phyloP scores from a whole-genome alignment of 306 rosid species.

The Fragaria iinumae region DNA sequence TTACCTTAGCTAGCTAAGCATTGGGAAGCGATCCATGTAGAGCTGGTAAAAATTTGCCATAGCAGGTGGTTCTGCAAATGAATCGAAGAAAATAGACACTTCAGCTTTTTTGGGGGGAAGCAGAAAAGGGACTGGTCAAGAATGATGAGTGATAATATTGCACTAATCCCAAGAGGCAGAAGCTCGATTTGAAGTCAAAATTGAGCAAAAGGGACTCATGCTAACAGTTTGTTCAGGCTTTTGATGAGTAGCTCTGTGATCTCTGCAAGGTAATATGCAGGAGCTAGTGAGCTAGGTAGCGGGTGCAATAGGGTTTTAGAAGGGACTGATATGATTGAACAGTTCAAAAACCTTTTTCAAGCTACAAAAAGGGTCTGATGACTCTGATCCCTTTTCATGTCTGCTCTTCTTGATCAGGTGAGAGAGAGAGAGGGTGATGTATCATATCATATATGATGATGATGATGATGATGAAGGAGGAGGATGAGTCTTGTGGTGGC shows the following conservation, averaged over 20 bases:
- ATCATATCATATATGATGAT: background rate
- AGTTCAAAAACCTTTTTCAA: slow-evolving; percentile 28
- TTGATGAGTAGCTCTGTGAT: background rate
- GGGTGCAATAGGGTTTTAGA: slow-evolving; percentile 12
- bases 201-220: slow-evolving; percentile 6
- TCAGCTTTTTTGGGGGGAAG: slow-evolving; percentile 30
- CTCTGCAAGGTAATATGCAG: slow-evolving; percentile 1
- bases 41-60: slow-evolving; percentile 2
- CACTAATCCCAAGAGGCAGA: background rate
- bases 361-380: slow-evolving; percentile 36
- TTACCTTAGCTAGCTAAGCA: slow-evolving; percentile 6
- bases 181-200: background rate
- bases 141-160: background rate
- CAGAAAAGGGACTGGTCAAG: slow-evolving; percentile 38
- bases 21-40: slow-evolving; percentile 2
- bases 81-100: slow-evolving; percentile 29
- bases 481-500: background rate
- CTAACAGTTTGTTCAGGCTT: background rate
- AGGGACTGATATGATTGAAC: background rate
- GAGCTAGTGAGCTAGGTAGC: background rate
- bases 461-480: background rate
- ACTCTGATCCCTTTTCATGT: slow-evolving; percentile 21
- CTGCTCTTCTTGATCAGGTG: slow-evolving; percentile 18
- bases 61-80: slow-evolving; percentile 25
- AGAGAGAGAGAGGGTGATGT: slow-evolving; percentile 10